phyloP scores from a whole-genome alignment of 2,329 filamentous ascomycete genomes.

The Penicillium capsulatum region DNA sequence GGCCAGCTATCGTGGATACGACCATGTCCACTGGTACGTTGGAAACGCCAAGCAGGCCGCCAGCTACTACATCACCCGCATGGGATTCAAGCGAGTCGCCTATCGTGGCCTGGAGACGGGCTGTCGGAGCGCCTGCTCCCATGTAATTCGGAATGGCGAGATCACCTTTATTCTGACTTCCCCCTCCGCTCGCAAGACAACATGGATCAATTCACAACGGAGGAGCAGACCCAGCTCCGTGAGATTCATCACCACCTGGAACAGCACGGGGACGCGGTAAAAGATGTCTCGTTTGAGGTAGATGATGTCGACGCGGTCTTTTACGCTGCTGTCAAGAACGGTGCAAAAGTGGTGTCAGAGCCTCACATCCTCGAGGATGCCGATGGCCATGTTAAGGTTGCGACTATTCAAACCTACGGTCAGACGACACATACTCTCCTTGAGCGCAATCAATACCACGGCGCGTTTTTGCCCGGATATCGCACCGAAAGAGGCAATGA shows the following conservation, averaged over 20 bases:
- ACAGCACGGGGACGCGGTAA: conserved; percentile 86
- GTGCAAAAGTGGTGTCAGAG: conserved; percentile 37
- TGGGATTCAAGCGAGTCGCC: conserved; percentile 78
- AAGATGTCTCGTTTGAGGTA: conserved; percentile 92
- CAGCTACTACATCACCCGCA: conserved; percentile 78
- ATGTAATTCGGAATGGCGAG: conserved; percentile 55
- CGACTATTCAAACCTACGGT: conserved; percentile 85
- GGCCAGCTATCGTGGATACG: conserved; percentile 67
- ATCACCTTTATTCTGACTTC: conserved; percentile 44
- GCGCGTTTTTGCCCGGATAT: conserved; percentile 80
- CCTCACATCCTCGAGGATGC: conserved; percentile 59
- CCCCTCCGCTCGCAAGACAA: conserved; percentile 59
- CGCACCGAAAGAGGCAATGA: conserved; percentile 47
- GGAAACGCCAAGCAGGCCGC: conserved; percentile 96
- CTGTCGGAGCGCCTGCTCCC: conserved; percentile 72
- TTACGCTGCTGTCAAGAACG: conserved; percentile 59
- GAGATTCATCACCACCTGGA: conserved; percentile 81
- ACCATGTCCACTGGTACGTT: conserved; percentile 94
- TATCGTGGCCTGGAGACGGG: conserved; percentile 88
- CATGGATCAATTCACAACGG: conserved; percentile 49
- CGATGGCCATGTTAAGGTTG: conserved; percentile 64
- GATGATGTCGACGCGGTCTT: conserved; percentile 83
- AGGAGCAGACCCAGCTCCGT: conserved; percentile 62
- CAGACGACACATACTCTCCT: conserved; percentile 94
- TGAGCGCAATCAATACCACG: conserved; percentile 64